Evolutionary conservation across 257 asterid species (phyloP).

Genomic region (Nicotiana undulata): DNA sequence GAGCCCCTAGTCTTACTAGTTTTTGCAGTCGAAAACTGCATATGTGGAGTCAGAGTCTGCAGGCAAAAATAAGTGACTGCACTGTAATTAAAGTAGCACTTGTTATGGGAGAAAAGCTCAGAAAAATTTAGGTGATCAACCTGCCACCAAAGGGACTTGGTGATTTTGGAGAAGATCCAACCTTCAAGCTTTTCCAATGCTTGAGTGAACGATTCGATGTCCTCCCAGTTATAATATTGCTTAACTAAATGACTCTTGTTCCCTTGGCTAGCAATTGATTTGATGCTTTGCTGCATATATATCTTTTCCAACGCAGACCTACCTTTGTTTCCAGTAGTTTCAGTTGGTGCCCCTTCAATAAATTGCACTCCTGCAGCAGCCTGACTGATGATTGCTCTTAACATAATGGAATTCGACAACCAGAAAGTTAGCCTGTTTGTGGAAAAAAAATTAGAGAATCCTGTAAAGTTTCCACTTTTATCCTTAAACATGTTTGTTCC

Average conservation of each 20-base stretch:
- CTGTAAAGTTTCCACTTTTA: neutral
- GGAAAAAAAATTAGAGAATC: neutral
- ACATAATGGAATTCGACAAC: constrained; percentile 80
- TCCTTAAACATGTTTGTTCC: neutral
- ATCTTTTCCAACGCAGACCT: constrained; percentile 8
- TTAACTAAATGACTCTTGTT: constrained; percentile 30
- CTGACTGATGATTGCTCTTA: constrained; percentile 75
- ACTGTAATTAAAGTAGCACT: neutral
- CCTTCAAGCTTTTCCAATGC: constrained; percentile 78
- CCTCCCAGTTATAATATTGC: constrained; percentile 62
- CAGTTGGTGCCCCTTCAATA: constrained; percentile 8
- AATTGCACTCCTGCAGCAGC: constrained; percentile 48
- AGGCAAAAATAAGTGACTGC: neutral
- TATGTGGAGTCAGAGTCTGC: constrained; percentile 89
- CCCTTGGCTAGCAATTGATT: constrained; percentile 6
- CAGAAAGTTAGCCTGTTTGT: constrained; percentile 77
- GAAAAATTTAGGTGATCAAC: constrained; percentile 24
- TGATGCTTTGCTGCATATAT: constrained; percentile 11
- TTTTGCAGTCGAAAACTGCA: constrained; percentile 65
- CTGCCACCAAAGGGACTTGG: constrained; percentile 99
- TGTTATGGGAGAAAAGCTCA: neutral
- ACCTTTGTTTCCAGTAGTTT: constrained; percentile 9
- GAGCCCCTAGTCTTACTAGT: constrained; percentile 24
- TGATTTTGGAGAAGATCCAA: constrained; percentile 79
- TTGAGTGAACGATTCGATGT: constrained; percentile 55